Conservation (phyloP, 2,329 filamentous ascomycete genomes). For the Pseudocercospora fuligena region DNA sequence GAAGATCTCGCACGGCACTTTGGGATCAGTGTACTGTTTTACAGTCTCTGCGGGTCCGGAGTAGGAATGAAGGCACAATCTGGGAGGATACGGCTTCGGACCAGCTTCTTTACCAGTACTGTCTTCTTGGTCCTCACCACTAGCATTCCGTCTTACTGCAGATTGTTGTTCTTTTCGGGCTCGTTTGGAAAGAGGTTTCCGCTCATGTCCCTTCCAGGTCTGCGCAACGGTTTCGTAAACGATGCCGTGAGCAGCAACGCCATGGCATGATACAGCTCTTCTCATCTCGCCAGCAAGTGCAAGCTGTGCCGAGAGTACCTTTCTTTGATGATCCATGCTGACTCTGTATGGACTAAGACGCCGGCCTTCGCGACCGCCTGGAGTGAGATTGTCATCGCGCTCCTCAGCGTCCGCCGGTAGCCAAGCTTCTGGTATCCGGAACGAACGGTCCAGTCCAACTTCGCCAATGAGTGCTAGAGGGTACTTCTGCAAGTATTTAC, state of each 20-base stretch:
- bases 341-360: conserved; percentile 71
- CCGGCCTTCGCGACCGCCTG: conserved; percentile 72
- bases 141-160: conserved; percentile 20
- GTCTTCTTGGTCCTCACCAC: conserved; percentile 20
- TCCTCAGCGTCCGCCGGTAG: conserved; percentile 46
- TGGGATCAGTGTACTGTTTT: conserved; percentile 74
- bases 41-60: conserved; percentile 77
- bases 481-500: conserved; percentile 59
- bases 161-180: conserved; percentile 49
- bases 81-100: conserved; percentile 74
- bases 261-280: conserved; percentile 71
- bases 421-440: conserved; percentile 71
- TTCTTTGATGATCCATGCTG: conserved; percentile 69
- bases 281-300: conserved; percentile 69
- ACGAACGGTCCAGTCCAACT: conserved; percentile 76
- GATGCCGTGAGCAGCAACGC: conserved; percentile 76
- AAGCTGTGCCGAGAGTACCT: conserved; percentile 70
- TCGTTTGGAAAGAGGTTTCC: conserved; percentile 62
- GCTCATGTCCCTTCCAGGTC: conserved; percentile 74
- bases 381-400: conserved; percentile 61
- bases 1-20: conserved; percentile 76
- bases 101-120: conserved; percentile 5
- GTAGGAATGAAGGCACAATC: conserved; percentile 93
- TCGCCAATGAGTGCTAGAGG: conserved; percentile 75
- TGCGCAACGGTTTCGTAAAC: conserved; percentile 68